Base-by-base conservation (phyloP, 2,329 filamentous ascomycete species). In the Aspergillus latus region DNA sequence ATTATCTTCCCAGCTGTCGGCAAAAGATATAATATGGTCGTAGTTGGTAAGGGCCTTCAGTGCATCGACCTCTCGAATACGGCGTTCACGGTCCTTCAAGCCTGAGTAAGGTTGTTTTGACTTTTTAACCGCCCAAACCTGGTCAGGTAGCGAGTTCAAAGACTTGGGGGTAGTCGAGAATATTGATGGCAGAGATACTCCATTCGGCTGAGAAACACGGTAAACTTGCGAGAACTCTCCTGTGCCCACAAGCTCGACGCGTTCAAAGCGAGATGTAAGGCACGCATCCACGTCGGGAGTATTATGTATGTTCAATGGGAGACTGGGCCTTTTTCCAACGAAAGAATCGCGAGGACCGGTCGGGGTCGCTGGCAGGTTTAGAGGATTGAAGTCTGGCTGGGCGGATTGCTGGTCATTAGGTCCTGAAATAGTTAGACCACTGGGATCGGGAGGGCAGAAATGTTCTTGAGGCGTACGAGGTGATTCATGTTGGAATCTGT, bases 151-250 rank as follows among this genome's bases (percentile, higher is more conserved):
- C 6, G 82, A 77, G 40, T 78, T 81, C 9, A 80, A 81, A 7
- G 84, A 80, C n/a, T 81, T 75, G 37, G 74, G 78, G 9, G 78
- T 73, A 52, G 73, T 74, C 1, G 75, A 66, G 72, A 78, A 73
- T 66, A 80, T 64, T 63, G 74, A 68, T 57, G 74, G 68, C 37
- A 74, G 65, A 60, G 72, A 69, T 7, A 64, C 57, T 37, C 73
- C 68, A 10, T 72, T 63, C 58, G 76, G 63, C 59, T 74, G 63
- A 11, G 84, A 84, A 4, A 96, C 92, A 36, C 88, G 86, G 72
- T 91, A 99, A 0, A 99, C 94, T 54, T 89, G 85, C 0, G 94
- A 97, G 69, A 99, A 99, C 71, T 97, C 93, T 56, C 94, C 94
- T 58, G 87, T 87, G 47, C 93, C 93, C 62, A 93, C 83, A 57